A percentile compares a stretch with the other conserved stretches of the same genome.
These are phyloP conservation scores for Datura wrightii DNA, from an alignment of 257 asterid genomes.

Conservation along the genomic window DNA sequence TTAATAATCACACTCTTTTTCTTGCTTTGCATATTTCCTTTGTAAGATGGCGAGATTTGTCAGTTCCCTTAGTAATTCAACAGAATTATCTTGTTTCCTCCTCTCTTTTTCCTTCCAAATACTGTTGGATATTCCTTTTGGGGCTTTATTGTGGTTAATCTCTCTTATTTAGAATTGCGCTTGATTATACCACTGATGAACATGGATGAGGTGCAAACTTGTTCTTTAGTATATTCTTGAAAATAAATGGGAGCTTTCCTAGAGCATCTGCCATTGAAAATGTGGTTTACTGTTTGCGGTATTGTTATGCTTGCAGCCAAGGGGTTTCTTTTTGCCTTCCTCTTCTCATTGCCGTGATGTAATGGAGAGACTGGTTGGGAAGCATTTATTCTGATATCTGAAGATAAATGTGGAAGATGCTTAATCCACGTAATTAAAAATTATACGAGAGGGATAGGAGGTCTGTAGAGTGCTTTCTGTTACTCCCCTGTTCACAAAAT, in stretches of 20 bases:
- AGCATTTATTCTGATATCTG: neutral
- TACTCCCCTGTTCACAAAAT: neutral
- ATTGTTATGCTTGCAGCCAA: neutral
- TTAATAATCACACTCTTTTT: neutral
- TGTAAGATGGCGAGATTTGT: neutral
- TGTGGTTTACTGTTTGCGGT: neutral
- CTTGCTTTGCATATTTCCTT: neutral
- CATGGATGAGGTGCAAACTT: neutral
- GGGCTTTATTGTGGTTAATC: no score
- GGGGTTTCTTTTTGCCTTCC: neutral
- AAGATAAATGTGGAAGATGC: neutral
- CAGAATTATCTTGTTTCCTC: neutral
- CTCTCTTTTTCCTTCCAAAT: neutral
- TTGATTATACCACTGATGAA: neutral
- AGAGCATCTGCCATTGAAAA: neutral
- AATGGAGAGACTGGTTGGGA: slow-evolving; percentile 15
- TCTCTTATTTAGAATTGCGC: neutral
- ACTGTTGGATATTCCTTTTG: neutral
- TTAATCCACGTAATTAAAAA: neutral
- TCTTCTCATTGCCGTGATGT: neutral
- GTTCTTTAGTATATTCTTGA: neutral
- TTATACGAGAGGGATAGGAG: neutral
- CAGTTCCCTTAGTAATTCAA: neutral
- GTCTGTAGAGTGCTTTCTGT: neutral
- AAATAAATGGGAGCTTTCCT: neutral